Evolutionary conservation across 2,329 filamentous ascomycete genomes (phyloP).

Genomic region (Penicillium sp.): DNA sequence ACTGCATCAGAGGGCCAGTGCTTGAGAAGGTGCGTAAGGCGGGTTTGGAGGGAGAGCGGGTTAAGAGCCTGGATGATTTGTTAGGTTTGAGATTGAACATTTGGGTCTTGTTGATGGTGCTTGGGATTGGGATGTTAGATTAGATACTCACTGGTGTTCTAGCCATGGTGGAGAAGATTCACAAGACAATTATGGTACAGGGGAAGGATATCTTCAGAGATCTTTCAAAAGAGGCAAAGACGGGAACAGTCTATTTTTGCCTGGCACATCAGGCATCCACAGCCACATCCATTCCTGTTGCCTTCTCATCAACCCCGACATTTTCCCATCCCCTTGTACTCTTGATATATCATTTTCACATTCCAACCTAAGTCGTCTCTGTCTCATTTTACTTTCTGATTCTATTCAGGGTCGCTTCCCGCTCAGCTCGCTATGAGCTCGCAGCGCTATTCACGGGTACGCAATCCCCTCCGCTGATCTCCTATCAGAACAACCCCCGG

Average conservation of each 20-base stretch:
- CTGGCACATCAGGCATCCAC: constrained; percentile 18
- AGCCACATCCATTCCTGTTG: constrained; percentile 24
- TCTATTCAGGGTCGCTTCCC: constrained; percentile 17
- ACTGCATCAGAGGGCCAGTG: constrained; percentile 47
- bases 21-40: constrained; percentile 43
- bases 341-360: constrained; percentile 17
- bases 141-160: constrained; percentile 21
- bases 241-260: constrained; percentile 12
- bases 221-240: not conserved
- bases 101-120: not conserved
- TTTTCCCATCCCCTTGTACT: constrained; percentile 21
- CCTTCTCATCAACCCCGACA: constrained; percentile 19
- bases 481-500: constrained; percentile 12
- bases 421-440: constrained; percentile 49
- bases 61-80: constrained; percentile 21
- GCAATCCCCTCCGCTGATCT: constrained; percentile 25
- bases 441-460: constrained; percentile 50
- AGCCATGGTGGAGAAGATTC: constrained; percentile 21
- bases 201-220: not conserved
- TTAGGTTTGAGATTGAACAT: constrained; percentile 1
- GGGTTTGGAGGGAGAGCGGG: constrained; percentile 31
- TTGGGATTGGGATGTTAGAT: not conserved
- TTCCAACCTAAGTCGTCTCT: constrained; percentile 9
- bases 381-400: constrained; percentile 20
- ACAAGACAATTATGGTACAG: not conserved